Percentiles rank a stretch among this genome's conserved stretches.
phyloP scores from a whole-genome alignment of 2,329 filamentous ascomycete genomes.

The Diaporthe vexans region DNA sequence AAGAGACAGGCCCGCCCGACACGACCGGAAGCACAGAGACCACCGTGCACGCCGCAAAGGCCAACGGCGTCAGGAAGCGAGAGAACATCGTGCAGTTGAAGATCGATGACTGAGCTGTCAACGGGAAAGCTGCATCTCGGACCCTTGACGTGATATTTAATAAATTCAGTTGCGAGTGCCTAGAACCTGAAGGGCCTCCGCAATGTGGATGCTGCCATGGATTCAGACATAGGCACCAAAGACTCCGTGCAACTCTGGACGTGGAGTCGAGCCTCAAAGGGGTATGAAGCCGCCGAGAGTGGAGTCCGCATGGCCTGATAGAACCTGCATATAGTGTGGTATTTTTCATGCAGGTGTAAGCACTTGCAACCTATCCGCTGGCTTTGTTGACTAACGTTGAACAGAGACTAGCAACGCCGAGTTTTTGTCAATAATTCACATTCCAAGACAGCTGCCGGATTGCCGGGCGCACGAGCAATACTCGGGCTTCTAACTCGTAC shows the following conservation, averaged over 20 bases:
- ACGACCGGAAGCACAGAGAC: constrained; percentile 10
- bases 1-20: constrained; percentile 16
- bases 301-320: constrained; percentile 3
- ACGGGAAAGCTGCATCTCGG: background rate
- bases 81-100: background rate
- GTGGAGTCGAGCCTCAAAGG: constrained; percentile 4
- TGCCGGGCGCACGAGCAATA: background rate
- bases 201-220: background rate
- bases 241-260: background rate
- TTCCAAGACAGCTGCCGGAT: background rate
- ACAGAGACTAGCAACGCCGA: background rate
- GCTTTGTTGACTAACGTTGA: background rate
- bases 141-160: constrained; percentile 1
- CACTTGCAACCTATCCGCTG: background rate
- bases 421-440: background rate
- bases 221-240: background rate
- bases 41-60: constrained; percentile 6
- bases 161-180: background rate
- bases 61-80: constrained; percentile 12
- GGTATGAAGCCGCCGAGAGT: constrained; percentile 20
- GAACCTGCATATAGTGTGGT: background rate
- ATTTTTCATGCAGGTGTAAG: constrained; percentile 16
- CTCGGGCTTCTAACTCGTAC: background rate
- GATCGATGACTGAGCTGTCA: background rate
- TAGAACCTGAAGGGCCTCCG: background rate